Conservation (phyloP, 129 eudicot species). For the Helichrysum umbraculigerum region DNA sequence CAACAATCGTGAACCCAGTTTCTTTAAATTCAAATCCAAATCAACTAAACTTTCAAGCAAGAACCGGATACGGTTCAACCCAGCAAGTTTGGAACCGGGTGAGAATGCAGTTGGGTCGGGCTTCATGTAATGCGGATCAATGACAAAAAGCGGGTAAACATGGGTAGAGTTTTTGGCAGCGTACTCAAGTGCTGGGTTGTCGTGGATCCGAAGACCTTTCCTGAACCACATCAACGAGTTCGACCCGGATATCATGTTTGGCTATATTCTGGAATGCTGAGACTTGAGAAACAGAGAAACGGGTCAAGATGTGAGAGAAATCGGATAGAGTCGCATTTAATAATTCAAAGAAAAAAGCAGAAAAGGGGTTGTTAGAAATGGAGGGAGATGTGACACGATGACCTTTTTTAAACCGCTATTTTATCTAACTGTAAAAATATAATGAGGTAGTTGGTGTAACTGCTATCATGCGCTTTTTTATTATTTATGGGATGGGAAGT, state of each 20-base stretch:
- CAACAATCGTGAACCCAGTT: constrained; percentile 65
- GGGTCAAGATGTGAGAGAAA: constrained; percentile 28
- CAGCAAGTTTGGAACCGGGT: constrained; percentile 68
- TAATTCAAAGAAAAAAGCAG: not conserved
- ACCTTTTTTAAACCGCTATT: constrained; percentile 19
- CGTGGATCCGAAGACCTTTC: constrained; percentile 89
- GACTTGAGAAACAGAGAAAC: constrained; percentile 13
- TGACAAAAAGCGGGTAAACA: constrained; percentile 77
- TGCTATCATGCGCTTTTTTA: no score
- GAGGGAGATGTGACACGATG: constrained; percentile 27
- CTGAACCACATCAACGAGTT: constrained; percentile 82
- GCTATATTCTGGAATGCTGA: constrained; percentile 16
- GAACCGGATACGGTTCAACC: constrained; percentile 75
- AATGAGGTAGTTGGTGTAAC: no score
- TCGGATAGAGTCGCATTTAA: constrained; percentile 26
- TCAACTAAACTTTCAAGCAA: constrained; percentile 71
- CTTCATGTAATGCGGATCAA: constrained; percentile 91
- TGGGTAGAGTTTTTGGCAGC: constrained; percentile 47
- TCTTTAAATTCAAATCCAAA: constrained; percentile 54
- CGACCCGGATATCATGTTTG: constrained; percentile 60
- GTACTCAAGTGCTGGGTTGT: constrained; percentile 74
- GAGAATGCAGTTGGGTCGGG: constrained; percentile 72
- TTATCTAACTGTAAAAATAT: not conserved
- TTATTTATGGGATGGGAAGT: no score
- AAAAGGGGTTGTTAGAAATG: constrained; percentile 21